Base-by-base conservation (phyloP, 116 monocot species). In the Trichopus zeylanicus region DNA sequence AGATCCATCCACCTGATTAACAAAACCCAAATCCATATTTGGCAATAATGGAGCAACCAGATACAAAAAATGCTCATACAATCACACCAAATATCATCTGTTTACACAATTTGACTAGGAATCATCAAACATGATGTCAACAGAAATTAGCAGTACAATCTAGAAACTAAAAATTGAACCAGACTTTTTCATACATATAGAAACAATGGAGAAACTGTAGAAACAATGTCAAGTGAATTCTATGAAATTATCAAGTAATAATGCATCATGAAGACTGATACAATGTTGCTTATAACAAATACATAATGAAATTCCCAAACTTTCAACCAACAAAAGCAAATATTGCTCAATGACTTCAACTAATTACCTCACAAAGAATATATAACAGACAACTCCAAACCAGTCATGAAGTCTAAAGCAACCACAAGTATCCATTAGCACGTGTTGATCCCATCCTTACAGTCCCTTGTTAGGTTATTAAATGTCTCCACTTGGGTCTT, bases 401-500 rank as follows among this genome's bases (percentile, higher is more conserved):
- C 42, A 42, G 12, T 15, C 13, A 42, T n/a, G 4, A 0, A 42
- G 18, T 13, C 3, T n/a, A 42, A 15, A 42, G 0, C 0, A 4
- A 1, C 93, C 93, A 85, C 12, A 59, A 69, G 28, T 69, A 69
- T 66, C 35, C 46, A 48, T 66, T 66, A 82, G 67, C 97, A 98
- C 26, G 82, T 75, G 60, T 85, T 84, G 65, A 91, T 61, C 9
- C 97, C 97, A 80, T 84, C 85, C 61, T 91, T 98, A 24, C 97
- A 98, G 66, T 98, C 91, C 51, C 39, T 65, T 0, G 97, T 98
- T 62, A 98, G 70, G 72, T 98, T 85, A 66, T 85, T 88, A 75
- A 98, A 98, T 1, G 97, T 98, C 61, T 98, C 91, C 31, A 98
- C 82, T 54, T 56, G 67, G 23, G 77, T 75, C 63, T 98, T 98